Percentiles rank a stretch among this genome's conserved stretches.
phyloP scores from a whole-genome alignment of 2,329 filamentous ascomycete genomes.

The Xylariaceae sp. region DNA sequence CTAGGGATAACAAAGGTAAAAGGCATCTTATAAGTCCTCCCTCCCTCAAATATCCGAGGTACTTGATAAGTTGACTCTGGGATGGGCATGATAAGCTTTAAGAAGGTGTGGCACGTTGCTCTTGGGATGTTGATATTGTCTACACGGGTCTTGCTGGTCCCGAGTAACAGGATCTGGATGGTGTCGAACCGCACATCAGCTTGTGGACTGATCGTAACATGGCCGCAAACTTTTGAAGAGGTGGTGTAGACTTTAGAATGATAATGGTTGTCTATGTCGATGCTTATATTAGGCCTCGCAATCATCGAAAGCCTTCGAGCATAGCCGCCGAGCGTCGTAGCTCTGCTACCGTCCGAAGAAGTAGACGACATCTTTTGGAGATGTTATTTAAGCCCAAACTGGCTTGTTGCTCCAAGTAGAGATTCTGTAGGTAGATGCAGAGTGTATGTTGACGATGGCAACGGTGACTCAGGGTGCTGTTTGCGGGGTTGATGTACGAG shows the following conservation, averaged over 20 bases:
- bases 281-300: conserved; percentile 45
- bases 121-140: conserved; percentile 54
- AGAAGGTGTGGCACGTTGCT: conserved; percentile 53
- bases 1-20: conserved; percentile 62
- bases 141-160: conserved; percentile 52
- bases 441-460: not conserved
- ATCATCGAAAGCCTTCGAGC: conserved; percentile 23
- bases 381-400: not conserved
- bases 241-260: conserved; percentile 59
- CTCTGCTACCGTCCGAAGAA: conserved; percentile 18
- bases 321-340: conserved; percentile 16
- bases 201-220: conserved; percentile 48
- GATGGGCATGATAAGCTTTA: conserved; percentile 42
- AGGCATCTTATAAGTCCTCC: conserved; percentile 53
- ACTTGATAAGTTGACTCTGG: conserved; percentile 50
- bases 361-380: conserved; percentile 17
- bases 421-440: not conserved
- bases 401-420: not conserved
- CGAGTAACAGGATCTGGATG: conserved; percentile 57
- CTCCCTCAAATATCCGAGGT: conserved; percentile 51
- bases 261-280: conserved; percentile 58
- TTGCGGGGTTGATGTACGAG: conserved; percentile 2
- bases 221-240: conserved; percentile 53
- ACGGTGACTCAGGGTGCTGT: not conserved
- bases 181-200: conserved; percentile 53